phyloP scores from a whole-genome alignment of 2,329 filamentous ascomycete species.

The Trichoderma koningiopsis region DNA sequence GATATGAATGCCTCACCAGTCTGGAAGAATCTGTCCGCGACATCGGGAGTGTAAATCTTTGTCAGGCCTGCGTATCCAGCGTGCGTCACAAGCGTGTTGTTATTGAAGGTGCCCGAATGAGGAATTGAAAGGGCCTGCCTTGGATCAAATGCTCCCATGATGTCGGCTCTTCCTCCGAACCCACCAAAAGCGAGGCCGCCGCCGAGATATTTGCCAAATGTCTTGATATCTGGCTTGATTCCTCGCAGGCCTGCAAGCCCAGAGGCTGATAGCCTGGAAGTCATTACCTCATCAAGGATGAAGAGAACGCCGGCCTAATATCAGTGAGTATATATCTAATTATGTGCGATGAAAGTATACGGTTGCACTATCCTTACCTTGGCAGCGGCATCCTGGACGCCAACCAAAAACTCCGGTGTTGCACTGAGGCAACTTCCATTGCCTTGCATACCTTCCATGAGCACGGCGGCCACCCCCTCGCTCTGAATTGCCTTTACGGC shows the following conservation, averaged over 20 bases:
- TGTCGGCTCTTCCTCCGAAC: constrained; percentile 61
- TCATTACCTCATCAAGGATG: constrained; percentile 74
- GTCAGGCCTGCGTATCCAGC: constrained; percentile 50
- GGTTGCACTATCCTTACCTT: constrained; percentile 31
- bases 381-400: constrained; percentile 51
- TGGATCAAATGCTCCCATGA: constrained; percentile 63
- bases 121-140: constrained; percentile 43
- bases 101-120: constrained; percentile 69
- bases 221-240: constrained; percentile 62
- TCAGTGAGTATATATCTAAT: neutral
- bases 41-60: constrained; percentile 40
- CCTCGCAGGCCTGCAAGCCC: constrained; percentile 50
- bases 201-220: constrained; percentile 67
- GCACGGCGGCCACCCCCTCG: constrained; percentile 59
- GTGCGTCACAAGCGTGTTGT: constrained; percentile 63
- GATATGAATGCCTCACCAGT: constrained; percentile 37
- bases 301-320: constrained; percentile 55
- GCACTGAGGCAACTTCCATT: constrained; percentile 60
- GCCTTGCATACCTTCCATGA: constrained; percentile 69
- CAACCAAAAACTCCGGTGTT: constrained; percentile 52
- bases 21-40: constrained; percentile 37
- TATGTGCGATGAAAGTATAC: too few relatives aligned
- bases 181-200: constrained; percentile 68
- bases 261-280: constrained; percentile 55
- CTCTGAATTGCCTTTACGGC: constrained; percentile 47